These are phyloP conservation scores for Penicillium lagena DNA, from an alignment of 495 filamentous ascomycete species.

Conservation along the genomic window DNA sequence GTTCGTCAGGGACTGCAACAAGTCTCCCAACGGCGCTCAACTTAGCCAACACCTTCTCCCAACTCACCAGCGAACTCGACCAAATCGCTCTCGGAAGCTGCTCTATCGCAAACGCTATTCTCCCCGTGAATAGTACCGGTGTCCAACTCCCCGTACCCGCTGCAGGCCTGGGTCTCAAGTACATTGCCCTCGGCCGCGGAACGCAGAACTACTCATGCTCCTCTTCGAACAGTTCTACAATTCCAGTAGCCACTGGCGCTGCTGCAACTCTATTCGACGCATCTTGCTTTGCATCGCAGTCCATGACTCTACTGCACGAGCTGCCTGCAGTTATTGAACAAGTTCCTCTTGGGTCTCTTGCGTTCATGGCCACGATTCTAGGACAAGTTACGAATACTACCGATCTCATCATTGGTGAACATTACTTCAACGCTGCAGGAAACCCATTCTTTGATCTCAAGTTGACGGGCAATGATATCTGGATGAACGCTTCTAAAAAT, in stretches of 20 bases:
- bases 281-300: slow-evolving; percentile 37
- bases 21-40: background rate
- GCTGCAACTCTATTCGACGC: slow-evolving; percentile 62
- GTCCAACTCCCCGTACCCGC: slow-evolving; percentile 38
- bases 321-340: slow-evolving; percentile 30
- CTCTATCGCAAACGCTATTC: slow-evolving; percentile 11
- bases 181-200: slow-evolving; percentile 62
- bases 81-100: slow-evolving; percentile 21
- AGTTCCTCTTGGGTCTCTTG: slow-evolving; percentile 33
- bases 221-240: slow-evolving; percentile 10
- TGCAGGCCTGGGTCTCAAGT: slow-evolving; percentile 43
- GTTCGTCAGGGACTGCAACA: too few species aligned
- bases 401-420: slow-evolving; percentile 47
- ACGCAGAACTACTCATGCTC: slow-evolving; percentile 74
- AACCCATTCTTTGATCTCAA: slow-evolving; percentile 56
- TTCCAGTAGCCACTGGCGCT: slow-evolving; percentile 47
- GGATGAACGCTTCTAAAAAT: slow-evolving; percentile 36
- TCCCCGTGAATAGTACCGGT: slow-evolving; percentile 16
- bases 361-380: slow-evolving; percentile 18
- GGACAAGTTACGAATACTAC: slow-evolving; percentile 22
- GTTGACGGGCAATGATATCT: slow-evolving; percentile 27
- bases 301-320: slow-evolving; percentile 13
- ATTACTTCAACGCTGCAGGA: slow-evolving; percentile 53
- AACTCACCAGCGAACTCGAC: slow-evolving; percentile 13
- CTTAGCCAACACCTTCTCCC: slow-evolving; percentile 13